Evolutionary conservation across 176 grass and related monocot species (phyloP).

Genomic region (Lolium multiflorum): DNA sequence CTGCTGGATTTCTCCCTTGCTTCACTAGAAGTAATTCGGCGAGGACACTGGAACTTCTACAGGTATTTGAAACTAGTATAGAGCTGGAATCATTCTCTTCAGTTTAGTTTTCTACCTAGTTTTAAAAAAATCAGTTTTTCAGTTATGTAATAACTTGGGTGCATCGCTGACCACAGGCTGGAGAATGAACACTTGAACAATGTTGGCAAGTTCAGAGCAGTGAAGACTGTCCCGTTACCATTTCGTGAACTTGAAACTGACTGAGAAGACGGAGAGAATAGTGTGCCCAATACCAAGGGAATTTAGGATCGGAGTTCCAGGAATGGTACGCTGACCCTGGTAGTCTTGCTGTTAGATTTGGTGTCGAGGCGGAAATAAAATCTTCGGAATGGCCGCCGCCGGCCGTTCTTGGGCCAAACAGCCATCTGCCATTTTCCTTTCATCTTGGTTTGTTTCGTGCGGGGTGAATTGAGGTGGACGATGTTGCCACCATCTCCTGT

Average conservation of each 20-base stretch:
- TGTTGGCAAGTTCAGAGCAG: slow-evolving; percentile 84
- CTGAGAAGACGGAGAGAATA: slow-evolving; percentile 38
- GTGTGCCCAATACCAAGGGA: slow-evolving; percentile 37
- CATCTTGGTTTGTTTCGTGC: no score
- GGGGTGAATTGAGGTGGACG: no score
- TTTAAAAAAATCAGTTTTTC: background rate
- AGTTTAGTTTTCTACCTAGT: background rate
- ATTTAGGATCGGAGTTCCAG: slow-evolving; percentile 32
- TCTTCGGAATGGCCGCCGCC: background rate
- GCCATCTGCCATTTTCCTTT: no score
- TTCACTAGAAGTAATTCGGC: slow-evolving; percentile 79
- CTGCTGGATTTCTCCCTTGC: slow-evolving; percentile 78
- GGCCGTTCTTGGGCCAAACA: no score
- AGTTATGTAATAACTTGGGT: background rate
- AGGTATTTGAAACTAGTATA: slow-evolving; percentile 48
- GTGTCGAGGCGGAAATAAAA: slow-evolving; percentile 49
- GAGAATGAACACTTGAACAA: slow-evolving; percentile 96
- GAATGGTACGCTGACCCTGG: background rate
- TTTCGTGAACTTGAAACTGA: slow-evolving; percentile 76
- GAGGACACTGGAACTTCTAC: slow-evolving; percentile 97
- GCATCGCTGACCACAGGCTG: slow-evolving; percentile 49
- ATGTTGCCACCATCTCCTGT: no score
- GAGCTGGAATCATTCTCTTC: background rate
- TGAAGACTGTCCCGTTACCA: slow-evolving; percentile 82
- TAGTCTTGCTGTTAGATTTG: slow-evolving; percentile 31